phyloP scores from a whole-genome alignment of 2,329 filamentous ascomycete genomes.

The Colletotrichum musae region DNA sequence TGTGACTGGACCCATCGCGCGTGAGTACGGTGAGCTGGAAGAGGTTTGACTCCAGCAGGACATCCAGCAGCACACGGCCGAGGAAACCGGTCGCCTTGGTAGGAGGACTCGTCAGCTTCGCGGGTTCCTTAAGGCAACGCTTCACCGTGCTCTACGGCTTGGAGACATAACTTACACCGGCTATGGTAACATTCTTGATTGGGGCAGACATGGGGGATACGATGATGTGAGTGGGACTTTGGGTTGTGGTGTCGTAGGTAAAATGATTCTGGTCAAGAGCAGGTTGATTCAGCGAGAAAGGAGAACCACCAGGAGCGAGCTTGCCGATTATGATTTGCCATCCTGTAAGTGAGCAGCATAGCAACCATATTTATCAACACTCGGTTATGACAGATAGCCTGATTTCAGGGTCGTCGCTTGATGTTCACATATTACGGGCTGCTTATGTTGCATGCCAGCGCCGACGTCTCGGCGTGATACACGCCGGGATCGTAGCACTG shows the following conservation, averaged over 20 bases:
- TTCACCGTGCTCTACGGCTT: too few species aligned
- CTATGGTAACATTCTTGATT: conserved; percentile 22
- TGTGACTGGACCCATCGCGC: conserved; percentile 57
- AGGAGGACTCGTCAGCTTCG: conserved; percentile 1
- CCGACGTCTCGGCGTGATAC: conserved; percentile 22
- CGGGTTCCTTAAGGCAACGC: not conserved
- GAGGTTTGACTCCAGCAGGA: conserved; percentile 48
- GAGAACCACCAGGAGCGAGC: not conserved
- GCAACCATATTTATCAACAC: conserved; percentile 10
- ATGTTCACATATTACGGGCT: not conserved
- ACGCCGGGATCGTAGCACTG: conserved; percentile 14
- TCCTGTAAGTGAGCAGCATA: not conserved
- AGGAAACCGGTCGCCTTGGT: conserved; percentile 51
- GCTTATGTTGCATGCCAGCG: conserved; percentile 5
- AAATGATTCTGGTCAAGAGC: not conserved
- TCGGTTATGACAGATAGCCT: not conserved
- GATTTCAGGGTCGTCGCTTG: not conserved
- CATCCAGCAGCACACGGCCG: conserved; percentile 48
- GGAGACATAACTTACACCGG: conserved; percentile 19
- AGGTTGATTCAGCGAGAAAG: not conserved
- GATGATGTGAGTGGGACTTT: not conserved
- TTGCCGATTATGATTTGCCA: not conserved
- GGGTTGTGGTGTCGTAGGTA: not conserved
- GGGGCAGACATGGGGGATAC: conserved; percentile 19
- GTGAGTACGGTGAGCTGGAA: conserved; percentile 56